Evolutionary conservation across 345 rosid genomes (phyloP).

Genomic region (Hypericum androsaemum): DNA sequence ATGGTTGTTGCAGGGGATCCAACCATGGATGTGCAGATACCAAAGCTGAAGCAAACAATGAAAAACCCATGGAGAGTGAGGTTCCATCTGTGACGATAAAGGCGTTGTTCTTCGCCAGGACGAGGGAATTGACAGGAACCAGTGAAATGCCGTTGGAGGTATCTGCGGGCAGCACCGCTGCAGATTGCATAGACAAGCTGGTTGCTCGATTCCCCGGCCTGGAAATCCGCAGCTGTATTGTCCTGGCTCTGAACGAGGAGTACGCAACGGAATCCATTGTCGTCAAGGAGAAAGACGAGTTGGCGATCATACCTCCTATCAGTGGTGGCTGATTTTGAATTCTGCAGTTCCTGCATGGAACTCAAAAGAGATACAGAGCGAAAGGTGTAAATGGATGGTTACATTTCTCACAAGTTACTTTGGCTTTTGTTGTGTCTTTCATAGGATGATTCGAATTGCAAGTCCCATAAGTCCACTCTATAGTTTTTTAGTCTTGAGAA

Average conservation of each 20-base stretch:
- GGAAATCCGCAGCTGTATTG: constrained; percentile 54
- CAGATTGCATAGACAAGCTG: constrained; percentile 55
- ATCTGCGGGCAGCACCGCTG: constrained; percentile 51
- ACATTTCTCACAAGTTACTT: no score
- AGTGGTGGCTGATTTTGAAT: constrained; percentile 66
- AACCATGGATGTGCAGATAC: constrained; percentile 4
- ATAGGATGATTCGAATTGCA: no score
- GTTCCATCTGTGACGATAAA: constrained; percentile 36
- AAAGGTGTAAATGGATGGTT: no score
- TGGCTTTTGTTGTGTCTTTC: constrained; percentile 4
- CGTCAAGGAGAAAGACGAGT: constrained; percentile 68
- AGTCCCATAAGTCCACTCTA: no score
- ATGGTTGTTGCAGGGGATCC: no score
- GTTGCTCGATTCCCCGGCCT: constrained; percentile 50
- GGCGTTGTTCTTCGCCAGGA: constrained; percentile 78
- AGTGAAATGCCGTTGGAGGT: constrained; percentile 43
- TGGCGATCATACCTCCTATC: constrained; percentile 93
- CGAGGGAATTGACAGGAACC: constrained; percentile 68
- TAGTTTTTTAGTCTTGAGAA: no score
- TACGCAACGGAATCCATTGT: constrained; percentile 44
- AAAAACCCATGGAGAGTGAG: constrained; percentile 9
- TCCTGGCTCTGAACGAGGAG: constrained; percentile 75
- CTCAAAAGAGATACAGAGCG: no score
- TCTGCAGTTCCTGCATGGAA: no score
- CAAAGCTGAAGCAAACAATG: constrained; percentile 5